Evolutionary conservation across 2,329 filamentous ascomycete species (phyloP).

Genomic region (Pseudopithomyces chartarum): DNA sequence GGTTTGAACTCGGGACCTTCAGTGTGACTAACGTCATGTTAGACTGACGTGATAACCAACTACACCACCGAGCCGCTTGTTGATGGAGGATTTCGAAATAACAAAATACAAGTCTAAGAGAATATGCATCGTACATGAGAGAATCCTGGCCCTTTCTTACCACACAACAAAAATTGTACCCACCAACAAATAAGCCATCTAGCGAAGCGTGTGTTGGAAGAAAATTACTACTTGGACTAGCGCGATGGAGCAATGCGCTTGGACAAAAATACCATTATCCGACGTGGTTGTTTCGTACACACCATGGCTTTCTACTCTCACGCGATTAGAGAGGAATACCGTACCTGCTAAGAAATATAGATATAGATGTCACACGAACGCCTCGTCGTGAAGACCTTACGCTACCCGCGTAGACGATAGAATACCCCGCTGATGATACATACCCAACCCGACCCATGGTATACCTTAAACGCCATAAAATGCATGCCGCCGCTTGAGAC

Average conservation of each 20-base stretch:
- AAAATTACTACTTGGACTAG: not conserved
- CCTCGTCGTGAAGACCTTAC: not conserved
- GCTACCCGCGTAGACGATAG: not conserved
- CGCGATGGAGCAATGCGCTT: not conserved
- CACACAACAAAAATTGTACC: no score
- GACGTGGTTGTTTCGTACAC: not conserved
- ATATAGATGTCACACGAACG: not conserved
- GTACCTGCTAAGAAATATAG: not conserved
- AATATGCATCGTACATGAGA: no score
- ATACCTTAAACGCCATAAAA: conserved; percentile 7
- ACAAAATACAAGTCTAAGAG: no score
- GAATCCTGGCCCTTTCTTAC: no score
- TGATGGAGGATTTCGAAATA: no score
- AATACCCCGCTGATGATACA: conserved; percentile 1
- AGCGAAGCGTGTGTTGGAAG: not conserved
- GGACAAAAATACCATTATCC: not conserved
- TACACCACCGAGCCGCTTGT: conserved; percentile 45
- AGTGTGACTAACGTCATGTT: conserved; percentile 35
- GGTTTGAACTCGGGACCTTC: conserved; percentile 9
- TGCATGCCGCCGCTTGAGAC: not conserved
- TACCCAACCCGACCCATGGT: conserved; percentile 2
- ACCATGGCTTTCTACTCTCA: not conserved
- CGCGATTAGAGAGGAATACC: not conserved
- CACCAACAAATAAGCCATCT: not conserved
- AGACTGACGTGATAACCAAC: conserved; percentile 55